Base-by-base conservation (phyloP, 305 asterid genomes). In the Nicotiana rustica region DNA sequence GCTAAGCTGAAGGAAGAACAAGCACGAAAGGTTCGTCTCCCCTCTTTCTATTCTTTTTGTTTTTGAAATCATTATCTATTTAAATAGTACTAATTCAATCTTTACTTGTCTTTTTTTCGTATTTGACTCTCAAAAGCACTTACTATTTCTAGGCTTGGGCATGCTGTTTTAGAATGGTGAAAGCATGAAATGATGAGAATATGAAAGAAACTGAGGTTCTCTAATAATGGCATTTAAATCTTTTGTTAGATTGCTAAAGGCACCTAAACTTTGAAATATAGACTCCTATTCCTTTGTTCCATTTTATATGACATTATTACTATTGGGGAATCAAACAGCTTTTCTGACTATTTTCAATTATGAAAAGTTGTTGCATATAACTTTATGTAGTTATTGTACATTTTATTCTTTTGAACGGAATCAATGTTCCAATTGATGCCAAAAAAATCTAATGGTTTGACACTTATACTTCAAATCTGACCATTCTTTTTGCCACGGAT, bases 1-100 rank as follows among this genome's bases (percentile, higher is more conserved):
- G 98, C 98, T 85, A 94, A 89, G 91, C 88, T 87, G 83, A 94
- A 92, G 91, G 98, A 96, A 91, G 93, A 92, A 86, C 90, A 90
- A 88, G 92, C 98, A 44, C 90, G 89, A 83, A 90, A 86, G 97
- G 99, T 96, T 82, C 10, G 79, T 69, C 36, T 77, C 82, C 15
- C 60, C 80, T 33, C 83, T 67, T n/a, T 52, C 56, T 57, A 6
- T 67, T 49, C 61, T 33, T 60, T 29, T 44, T 67, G 67, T 31
- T 52, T 67, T 80, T 52, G 25, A 10, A 49, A 75, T 14, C 44
- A 25, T 52, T 75, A 52, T 33, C 21, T 14, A 29, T 49, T 75
- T 75, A 19, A 65, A 8, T 59, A 82, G 25, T 55, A 73, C 21
- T 73, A n/a, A 52, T 73, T 52, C 25, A 81, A 60, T 33, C 25